These are phyloP conservation scores for Hyaloscypha bicolor DNA, from an alignment of 495 filamentous ascomycete species.

Conservation along the genomic window DNA sequence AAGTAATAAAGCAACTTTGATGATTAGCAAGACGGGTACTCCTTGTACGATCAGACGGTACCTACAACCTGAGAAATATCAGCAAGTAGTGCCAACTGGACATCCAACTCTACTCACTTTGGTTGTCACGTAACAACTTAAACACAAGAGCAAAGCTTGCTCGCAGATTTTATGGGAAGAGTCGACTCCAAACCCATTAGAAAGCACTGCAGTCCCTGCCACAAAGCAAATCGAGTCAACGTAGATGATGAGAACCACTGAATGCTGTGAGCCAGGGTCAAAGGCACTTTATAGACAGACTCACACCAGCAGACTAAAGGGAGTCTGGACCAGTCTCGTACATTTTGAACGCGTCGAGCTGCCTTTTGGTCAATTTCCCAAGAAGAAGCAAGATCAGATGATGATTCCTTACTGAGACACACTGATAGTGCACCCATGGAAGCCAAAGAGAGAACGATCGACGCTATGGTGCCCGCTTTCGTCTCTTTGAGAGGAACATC, in stretches of 20 bases:
- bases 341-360: conserved; percentile 28
- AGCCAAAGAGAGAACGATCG: conserved; percentile 44
- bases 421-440: conserved; percentile 45
- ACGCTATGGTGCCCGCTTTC: conserved; percentile 41
- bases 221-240: conserved; percentile 53
- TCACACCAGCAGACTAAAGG: conserved; percentile 50
- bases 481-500: conserved; percentile 29
- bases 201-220: conserved; percentile 49
- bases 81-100: not conserved
- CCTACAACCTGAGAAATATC: conserved; percentile 42
- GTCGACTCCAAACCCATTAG: conserved; percentile 51
- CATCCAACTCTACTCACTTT: conserved; percentile 42
- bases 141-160: conserved; percentile 51
- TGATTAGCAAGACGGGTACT: conserved; percentile 10
- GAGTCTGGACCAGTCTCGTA: conserved; percentile 42
- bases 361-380: not conserved
- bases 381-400: not conserved
- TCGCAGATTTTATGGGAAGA: conserved; percentile 44
- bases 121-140: conserved; percentile 54
- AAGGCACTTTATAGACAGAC: conserved; percentile 17
- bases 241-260: conserved; percentile 55
- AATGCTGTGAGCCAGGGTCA: not conserved
- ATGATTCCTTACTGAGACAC: conserved; percentile 46
- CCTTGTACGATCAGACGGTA: not conserved
- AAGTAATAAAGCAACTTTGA: conserved; percentile 54